Base-by-base conservation (phyloP, 1,284 basidiomycete genomes). In the Leccinum huronense region DNA sequence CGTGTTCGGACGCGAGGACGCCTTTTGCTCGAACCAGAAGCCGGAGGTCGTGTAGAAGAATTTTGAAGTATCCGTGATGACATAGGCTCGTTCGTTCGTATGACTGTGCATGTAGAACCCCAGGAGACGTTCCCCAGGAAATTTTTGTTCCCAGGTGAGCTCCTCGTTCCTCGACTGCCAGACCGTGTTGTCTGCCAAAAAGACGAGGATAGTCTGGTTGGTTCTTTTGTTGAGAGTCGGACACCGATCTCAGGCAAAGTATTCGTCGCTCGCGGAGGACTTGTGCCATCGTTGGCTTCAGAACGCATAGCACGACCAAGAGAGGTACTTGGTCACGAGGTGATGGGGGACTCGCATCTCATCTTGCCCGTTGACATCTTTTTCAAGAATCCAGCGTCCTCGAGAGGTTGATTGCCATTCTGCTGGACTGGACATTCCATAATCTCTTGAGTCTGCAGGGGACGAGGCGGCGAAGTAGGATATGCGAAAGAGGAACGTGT, bases 141-240 rank as follows among this genome's bases (percentile, higher is more conserved):
- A 79, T 13, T 89, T 80, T 68, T 87, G 87, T 60, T 83, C 83
- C 96, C 96, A 99, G 0, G 88, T 89, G 76, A 93, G 95, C 1
- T 97, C 97, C 76, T 99, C 96, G 75, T 96, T 98, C 72, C 85
- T 86, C 1, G 95, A 97, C 79, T 97, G 94, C 92, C 93, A 98
- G 62, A 98, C 83, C 0, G 85, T 84, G 65, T 88, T 80, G 71
- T 98, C 93, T 2, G 77, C 75, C 3, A 97, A 82, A 33, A 94
- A 23, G 23, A 23, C 23, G 23, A 23, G 23, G 23, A 23, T 23
- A 1, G 94, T 95, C 83, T 93, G 23, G 59, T 51, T 70, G 27
- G 36, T 13, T 61, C 23, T 23, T 23, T 85, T 3, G 86, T 87
- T 10, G 89, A 90, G 65, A 91, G 83, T 45, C 89, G 84, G 61